These are phyloP conservation scores for Fraxinus latifolia DNA, from an alignment of 305 asterid species.

Conservation along the genomic window DNA sequence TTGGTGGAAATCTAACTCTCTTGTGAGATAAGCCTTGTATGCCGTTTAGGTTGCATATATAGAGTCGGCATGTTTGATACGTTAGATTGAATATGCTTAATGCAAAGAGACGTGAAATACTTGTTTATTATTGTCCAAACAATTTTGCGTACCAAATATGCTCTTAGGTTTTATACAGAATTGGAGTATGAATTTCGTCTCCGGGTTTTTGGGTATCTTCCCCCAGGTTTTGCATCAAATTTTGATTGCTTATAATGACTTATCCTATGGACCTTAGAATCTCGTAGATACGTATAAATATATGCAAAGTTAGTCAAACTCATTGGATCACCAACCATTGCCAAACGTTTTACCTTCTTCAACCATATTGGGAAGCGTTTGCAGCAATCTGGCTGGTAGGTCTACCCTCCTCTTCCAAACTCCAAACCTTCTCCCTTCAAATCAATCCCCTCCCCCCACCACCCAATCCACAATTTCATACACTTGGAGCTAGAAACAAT, in stretches of 20 bases:
- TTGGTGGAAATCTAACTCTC: not conserved
- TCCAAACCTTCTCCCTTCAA: slow-evolving; percentile 26
- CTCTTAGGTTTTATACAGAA: not conserved
- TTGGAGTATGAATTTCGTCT: not conserved
- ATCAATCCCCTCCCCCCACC: not conserved
- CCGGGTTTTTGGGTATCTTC: not conserved
- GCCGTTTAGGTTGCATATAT: not conserved
- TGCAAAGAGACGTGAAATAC: not conserved
- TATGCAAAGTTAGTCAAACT: slow-evolving; percentile 32
- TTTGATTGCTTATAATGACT: not conserved
- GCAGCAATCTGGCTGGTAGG: slow-evolving; percentile 38
- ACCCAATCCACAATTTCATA: not conserved
- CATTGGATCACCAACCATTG: slow-evolving; percentile 46
- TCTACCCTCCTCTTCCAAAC: slow-evolving; percentile 47
- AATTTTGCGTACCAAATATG: not conserved
- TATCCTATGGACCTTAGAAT: not conserved
- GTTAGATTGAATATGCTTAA: not conserved
- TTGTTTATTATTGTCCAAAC: not conserved
- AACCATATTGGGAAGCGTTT: slow-evolving; percentile 23
- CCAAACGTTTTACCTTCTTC: slow-evolving; percentile 28
- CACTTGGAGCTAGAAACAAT: slow-evolving; percentile 27
- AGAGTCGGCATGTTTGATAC: not conserved
- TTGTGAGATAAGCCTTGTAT: not conserved
- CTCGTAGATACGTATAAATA: not conserved
- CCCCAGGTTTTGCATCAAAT: not conserved